Conservation (phyloP, 2,329 filamentous ascomycete genomes). For the Amauroascus verrucosus region DNA sequence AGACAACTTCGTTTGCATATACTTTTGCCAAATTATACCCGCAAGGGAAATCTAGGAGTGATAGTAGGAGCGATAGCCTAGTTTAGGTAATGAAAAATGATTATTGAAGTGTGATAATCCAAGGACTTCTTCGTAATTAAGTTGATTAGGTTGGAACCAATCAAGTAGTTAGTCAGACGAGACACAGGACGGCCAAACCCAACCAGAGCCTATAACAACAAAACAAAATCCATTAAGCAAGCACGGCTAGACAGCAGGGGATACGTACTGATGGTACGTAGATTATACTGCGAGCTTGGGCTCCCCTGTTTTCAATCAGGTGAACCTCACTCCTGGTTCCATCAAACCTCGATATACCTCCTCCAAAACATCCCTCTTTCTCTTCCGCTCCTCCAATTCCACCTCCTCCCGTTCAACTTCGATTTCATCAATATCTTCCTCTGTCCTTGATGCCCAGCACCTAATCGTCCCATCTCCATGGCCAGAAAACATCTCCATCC, state of each 20-base stretch:
- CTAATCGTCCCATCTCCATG: constrained; percentile 77
- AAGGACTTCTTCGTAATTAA: not conserved
- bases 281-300: no score
- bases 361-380: constrained; percentile 68
- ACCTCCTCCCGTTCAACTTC: constrained; percentile 37
- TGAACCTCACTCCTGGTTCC: constrained; percentile 58
- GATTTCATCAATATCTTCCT: constrained; percentile 42
- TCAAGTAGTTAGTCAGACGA: no score
- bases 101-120: not conserved
- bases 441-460: constrained; percentile 58
- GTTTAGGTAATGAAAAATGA: not conserved
- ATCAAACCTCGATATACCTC: constrained; percentile 71
- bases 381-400: constrained; percentile 45
- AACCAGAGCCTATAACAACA: no score
- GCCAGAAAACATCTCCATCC: constrained; percentile 65
- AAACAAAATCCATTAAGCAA: no score
- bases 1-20: constrained; percentile 5
- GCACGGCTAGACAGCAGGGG: no score
- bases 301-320: constrained; percentile 15
- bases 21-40: not conserved
- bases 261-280: no score
- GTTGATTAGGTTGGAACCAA: no score
- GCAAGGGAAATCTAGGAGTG: not conserved
- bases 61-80: not conserved
- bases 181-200: no score